Base-by-base conservation (phyloP, 2,329 filamentous ascomycete genomes). In the Helicocarpus griseus region DNA sequence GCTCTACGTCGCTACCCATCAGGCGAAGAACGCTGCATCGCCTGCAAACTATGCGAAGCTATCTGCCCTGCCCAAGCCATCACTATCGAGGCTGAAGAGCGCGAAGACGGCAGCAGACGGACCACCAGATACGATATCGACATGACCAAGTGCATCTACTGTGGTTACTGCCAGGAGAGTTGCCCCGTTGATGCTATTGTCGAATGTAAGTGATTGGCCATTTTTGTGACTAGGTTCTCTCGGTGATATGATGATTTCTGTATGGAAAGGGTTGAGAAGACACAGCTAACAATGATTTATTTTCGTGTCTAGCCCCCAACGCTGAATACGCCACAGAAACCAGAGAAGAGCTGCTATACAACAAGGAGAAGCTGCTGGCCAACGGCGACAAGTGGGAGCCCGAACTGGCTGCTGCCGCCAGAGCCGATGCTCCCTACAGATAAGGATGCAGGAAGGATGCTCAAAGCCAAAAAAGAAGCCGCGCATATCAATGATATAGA, bases 141-240 rank as follows among this genome's bases (percentile, higher is more conserved):
- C 75, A 98, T 98, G 93, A 97, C 93, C 66, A 98, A 98, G 80
- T 98, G 93, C 77, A 98, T 98, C 73, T 98, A 97, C 82, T 97
- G 93, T 71, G 93, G 93, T 48, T 94, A 95, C 77, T 97, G 93
- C 81, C 91, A 96, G 77, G 93, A 98, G 78, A 95, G 88, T 59
- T 98, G 93, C 76, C 93, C 93, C 41, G 93, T 98, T 51, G 93
- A 98, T 73, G 93, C 93, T 54, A 98, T 88, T 70, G 85, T 88
- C 53, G 85, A 87, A 69, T 80, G 79, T 80, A 66, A 65, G 76
- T 69, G 5, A 39, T 44, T 35, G 13, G 13, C 41, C 39, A 26
- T 8, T 31, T 8, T 31, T 31, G 29, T 31, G 29, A 8, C 29
- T 7, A 8, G 29, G 13, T 31, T 31, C n/a, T n/a, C n/a, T n/a